These are phyloP conservation scores for Solanum chacoense DNA, from an alignment of 305 asterid genomes.

Conservation along the genomic window DNA sequence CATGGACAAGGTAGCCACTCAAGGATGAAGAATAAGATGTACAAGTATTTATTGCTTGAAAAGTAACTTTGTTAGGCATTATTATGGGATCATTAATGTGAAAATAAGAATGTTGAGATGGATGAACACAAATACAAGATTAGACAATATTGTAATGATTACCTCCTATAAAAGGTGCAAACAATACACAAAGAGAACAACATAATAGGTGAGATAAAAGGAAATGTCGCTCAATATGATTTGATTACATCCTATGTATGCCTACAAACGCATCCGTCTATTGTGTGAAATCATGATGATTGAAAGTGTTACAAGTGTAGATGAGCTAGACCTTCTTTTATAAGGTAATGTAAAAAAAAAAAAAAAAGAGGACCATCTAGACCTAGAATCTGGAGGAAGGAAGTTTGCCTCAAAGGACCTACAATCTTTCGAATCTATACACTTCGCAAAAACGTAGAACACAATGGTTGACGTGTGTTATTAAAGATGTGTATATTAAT, in stretches of 20 bases:
- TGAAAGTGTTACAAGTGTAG: background rate
- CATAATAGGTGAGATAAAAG: background rate
- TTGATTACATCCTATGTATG: background rate
- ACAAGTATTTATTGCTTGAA: background rate
- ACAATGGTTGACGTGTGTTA: background rate
- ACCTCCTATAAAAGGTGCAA: background rate
- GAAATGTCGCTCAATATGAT: background rate
- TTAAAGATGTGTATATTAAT: background rate
- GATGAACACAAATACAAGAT: background rate
- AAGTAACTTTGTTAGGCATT: background rate
- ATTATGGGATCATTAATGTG: background rate
- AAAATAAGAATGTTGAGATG: background rate
- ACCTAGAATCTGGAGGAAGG: background rate
- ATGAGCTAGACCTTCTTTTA: background rate
- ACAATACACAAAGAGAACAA: background rate
- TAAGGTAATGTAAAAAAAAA: background rate
- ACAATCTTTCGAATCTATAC: background rate
- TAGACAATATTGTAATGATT: background rate
- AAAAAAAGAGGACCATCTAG: background rate
- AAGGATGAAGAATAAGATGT: background rate
- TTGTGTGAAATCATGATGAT: background rate
- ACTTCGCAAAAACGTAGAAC: background rate
- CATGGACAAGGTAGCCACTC: background rate
- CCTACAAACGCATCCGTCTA: background rate
- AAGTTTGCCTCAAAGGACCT: background rate